Base-by-base conservation (phyloP, 2,329 filamentous ascomycete species). In the Calonectria pseudoturangicola region DNA sequence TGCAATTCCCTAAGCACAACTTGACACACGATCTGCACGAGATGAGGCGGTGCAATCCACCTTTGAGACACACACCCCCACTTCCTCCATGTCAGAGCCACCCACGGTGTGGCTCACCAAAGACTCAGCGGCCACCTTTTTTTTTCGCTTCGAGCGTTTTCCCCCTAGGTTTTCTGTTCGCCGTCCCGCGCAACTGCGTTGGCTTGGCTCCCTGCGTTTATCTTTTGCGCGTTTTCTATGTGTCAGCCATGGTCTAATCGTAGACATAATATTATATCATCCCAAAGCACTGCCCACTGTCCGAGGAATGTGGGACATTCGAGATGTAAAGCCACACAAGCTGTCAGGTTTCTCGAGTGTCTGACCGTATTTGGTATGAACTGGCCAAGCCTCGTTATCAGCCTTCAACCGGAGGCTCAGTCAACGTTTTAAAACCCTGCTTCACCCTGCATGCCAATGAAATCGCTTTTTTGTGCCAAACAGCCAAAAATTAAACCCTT, bases 1-100 rank as follows among this genome's bases (percentile, higher is more conserved):
- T 60, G 54, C 54, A 4, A 28, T 25, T 27, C 54, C 51, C 25
- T 25, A 36, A 36, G 51, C 16, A 56, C 33, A 30, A 13, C 51
- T 56, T 36, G 51, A n/a, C 33, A 33, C 51, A 7, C 30, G 16
- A 56, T n/a, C 50, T 36, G 50, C 16, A 56, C 8, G 51, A 33
- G 18, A 58, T 58, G 54, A 60, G 54, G 54, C 54, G 25, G 54
- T 60, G 54, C 54, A 27, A 21, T 21, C 36, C 30, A 39, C 36
- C 12, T 18, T 18, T 41, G 21, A 41, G 33, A 60, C 33, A 27
- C 54, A 25, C 54, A 25, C 45, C 54, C 33, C 54, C 21, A 12
- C 21, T 5, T n/a, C 30, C 18, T 25, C 7, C 30, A 9, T 5
- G 30, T 33, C 30, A 33, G 5, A 33, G 33, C 7, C 33, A 36